A percentile compares a stretch with the other conserved stretches of the same genome.
phyloP scores from a whole-genome alignment of 495 filamentous ascomycete species.

The Penicillium odoratum region DNA sequence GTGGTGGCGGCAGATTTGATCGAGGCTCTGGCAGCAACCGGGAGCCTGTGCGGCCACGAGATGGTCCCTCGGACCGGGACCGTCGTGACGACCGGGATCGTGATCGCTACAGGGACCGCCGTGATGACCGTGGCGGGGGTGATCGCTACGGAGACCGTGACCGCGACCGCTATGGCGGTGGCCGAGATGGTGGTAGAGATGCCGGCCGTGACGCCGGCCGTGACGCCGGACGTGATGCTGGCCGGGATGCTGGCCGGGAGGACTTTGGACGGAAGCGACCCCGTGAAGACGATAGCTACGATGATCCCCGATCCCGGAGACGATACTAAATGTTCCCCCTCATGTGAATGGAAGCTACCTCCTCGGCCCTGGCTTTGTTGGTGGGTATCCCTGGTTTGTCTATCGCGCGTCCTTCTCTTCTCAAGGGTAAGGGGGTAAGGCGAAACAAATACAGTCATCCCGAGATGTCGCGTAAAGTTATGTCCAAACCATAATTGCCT shows the following conservation, averaged over 20 bases:
- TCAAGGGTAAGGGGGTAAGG: slow-evolving; percentile 62
- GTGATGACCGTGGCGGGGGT: slow-evolving; percentile 23
- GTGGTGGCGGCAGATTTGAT: slow-evolving; percentile 49
- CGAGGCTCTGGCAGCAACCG: slow-evolving; percentile 56
- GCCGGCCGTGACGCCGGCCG: too few relatives aligned
- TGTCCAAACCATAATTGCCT: slow-evolving; percentile 5
- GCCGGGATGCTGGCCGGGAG: slow-evolving; percentile 43
- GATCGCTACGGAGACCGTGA: slow-evolving; percentile 27
- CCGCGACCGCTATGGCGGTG: slow-evolving; percentile 48
- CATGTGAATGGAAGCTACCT: slow-evolving; percentile 16
- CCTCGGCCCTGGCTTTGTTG: slow-evolving; percentile 34
- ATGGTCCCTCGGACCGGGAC: slow-evolving; percentile 51
- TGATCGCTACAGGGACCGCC: slow-evolving; percentile 54
- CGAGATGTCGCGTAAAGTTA: slow-evolving; percentile 1
- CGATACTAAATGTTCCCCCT: slow-evolving; percentile 58
- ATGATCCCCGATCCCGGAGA: slow-evolving; percentile 76
- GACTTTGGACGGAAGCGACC: slow-evolving; percentile 57
- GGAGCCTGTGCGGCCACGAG: slow-evolving; percentile 53
- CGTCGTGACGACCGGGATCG: slow-evolving; percentile 59
- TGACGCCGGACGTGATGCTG: too few relatives aligned
- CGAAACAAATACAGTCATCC: slow-evolving; percentile 1
- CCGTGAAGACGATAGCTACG: slow-evolving; percentile 61
- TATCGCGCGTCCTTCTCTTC: slow-evolving; percentile 51
- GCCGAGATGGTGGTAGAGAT: slow-evolving; percentile 9
- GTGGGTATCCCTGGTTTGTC: slow-evolving; percentile 50